These are phyloP conservation scores for Sporobolomyces phaffii DNA, from an alignment of 768 basidiomycete species.

Conservation along the genomic window DNA sequence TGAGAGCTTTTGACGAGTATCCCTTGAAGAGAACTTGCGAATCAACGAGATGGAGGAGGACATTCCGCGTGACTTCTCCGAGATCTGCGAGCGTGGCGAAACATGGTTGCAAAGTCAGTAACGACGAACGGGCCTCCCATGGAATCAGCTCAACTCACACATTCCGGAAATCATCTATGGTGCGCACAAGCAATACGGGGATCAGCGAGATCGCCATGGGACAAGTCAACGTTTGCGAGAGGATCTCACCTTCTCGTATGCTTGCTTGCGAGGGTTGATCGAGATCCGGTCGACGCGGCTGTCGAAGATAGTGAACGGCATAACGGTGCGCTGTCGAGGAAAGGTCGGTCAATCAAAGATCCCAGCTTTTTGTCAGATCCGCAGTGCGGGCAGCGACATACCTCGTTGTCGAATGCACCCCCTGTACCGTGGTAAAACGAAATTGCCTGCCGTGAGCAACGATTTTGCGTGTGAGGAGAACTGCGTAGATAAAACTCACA, in stretches of 20 bases:
- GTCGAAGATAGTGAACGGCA: constrained; percentile 85
- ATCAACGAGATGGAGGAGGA: constrained; percentile 65
- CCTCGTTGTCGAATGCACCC: constrained; percentile 95
- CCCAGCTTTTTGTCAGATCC: neutral
- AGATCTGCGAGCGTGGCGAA: constrained; percentile 55
- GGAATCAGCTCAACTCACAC: constrained; percentile 50
- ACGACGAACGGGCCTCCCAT: neutral
- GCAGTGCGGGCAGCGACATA: constrained; percentile 46
- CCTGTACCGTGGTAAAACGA: too few relatives aligned
- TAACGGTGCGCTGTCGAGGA: constrained; percentile 60
- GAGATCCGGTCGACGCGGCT: constrained; percentile 85
- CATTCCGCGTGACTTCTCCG: constrained; percentile 82
- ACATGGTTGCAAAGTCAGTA: too few relatives aligned
- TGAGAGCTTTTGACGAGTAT: constrained; percentile 62
- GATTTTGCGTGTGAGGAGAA: neutral
- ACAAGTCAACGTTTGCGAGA: constrained; percentile 47
- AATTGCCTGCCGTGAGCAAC: too few relatives aligned
- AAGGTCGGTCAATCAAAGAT: too few relatives aligned
- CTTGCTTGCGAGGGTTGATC: constrained; percentile 82
- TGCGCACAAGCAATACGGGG: neutral
- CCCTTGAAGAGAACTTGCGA: constrained; percentile 64
- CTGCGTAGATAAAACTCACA: too few relatives aligned
- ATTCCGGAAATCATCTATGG: constrained; percentile 85
- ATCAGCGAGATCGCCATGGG: neutral
- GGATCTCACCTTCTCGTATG: constrained; percentile 97